These are phyloP conservation scores for Chondrus crispus DNA, from an alignment of 23 red algal species.

Conservation along the genomic window DNA sequence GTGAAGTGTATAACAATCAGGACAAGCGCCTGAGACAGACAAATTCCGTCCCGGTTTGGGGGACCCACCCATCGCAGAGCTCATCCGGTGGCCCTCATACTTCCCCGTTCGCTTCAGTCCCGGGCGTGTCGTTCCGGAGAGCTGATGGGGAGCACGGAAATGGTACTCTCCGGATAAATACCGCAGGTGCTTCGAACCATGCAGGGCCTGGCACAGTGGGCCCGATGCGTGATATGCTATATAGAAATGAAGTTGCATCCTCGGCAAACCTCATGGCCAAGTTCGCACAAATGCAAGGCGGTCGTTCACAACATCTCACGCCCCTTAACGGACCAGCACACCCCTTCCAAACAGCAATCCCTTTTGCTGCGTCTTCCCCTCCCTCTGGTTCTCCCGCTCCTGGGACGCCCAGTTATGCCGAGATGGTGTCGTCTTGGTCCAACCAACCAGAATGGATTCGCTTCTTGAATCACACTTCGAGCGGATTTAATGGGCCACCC, in stretches of 20 bases:
- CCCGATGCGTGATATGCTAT: no score
- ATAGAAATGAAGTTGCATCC: no score
- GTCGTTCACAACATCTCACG: no score
- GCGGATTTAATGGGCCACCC: not conserved
- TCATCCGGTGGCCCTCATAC: not conserved
- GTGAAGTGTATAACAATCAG: constrained; percentile 89
- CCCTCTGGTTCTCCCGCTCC: not conserved
- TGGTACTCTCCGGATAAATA: no score
- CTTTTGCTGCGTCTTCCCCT: no score
- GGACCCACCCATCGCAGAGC: not conserved
- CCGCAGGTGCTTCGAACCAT: no score
- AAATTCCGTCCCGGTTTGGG: not conserved
- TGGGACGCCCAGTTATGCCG: not conserved
- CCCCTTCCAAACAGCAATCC: no score
- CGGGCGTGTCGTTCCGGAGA: not conserved
- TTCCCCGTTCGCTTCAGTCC: not conserved
- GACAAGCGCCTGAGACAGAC: constrained; percentile 32
- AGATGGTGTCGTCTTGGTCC: constrained; percentile 52
- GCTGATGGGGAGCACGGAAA: no score
- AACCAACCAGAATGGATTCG: constrained; percentile 34
- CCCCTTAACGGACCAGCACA: no score
- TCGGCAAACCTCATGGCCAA: no score
- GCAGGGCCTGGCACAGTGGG: no score
- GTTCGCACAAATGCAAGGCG: no score
- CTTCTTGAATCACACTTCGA: not conserved